Evolutionary conservation across 2,329 filamentous ascomycete species (phyloP), one percentile per base, ranked within the genome.

Genomic region (Fusarium sp.): DNA sequence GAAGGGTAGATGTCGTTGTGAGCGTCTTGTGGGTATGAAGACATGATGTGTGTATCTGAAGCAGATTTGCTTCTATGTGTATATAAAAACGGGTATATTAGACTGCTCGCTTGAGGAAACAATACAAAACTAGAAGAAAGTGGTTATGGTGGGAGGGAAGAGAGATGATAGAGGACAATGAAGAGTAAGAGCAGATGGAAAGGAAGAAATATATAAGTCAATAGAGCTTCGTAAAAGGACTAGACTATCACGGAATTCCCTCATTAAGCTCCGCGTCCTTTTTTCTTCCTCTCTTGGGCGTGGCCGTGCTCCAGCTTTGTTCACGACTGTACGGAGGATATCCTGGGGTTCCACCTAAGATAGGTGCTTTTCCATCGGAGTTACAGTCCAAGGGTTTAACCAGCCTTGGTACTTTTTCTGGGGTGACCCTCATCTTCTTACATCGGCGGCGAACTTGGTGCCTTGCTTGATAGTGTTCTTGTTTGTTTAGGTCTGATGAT

Each of bases 1-100:
- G 73, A 72, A 30, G 73, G 66, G 34, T 75, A 75, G 39, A 75
- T 75, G 41, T 61, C 54, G 58, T 74, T 75, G 21, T 66, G 61
- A 10, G 42, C 30, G 43, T 74, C 69, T 64, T 61, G 63, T 2
- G 64, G 34, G 52, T 71, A 69, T 21, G 70, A 13, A 62, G 60
- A 51, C 73, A 74, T 74, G 60, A 21, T 65, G 58, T 49, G 41
- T 39, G 28, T 63, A n/a, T n/a, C 48, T 26, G 53, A 45, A 53
- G 54, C 44, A 39, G 6, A n/a, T 9, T 4, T 39, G n/a, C 42
- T 11, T 44, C 9, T 31, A 45, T 41, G 42, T 41, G 9, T 65
- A n/a, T 45, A 19, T 37, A 19, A 41, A 39, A 34, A 12, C 28
- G 34, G 41, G 45, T 53, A 39, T 58, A 62, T 31, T 25, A 39